Evolutionary conservation across 768 basidiomycete species (phyloP).

Genomic region (Lactifluus echinatus): DNA sequence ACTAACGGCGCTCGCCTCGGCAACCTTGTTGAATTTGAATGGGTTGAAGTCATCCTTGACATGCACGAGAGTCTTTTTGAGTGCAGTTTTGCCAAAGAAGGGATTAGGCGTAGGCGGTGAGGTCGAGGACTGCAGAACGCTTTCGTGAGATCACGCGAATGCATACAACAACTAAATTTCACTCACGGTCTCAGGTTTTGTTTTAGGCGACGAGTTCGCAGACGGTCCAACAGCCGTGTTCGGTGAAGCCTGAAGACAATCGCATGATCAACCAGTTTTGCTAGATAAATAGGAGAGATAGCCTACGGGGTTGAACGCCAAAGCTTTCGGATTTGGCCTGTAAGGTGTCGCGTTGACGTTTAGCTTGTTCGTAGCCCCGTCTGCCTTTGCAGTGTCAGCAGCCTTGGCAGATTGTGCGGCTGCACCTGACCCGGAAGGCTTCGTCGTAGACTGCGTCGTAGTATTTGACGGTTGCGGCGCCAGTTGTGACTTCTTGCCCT

Average conservation of each 20-base stretch:
- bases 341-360: conserved; percentile 90
- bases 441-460: conserved; percentile 25
- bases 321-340: conserved; percentile 78
- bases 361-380: conserved; percentile 52
- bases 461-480: conserved; percentile 28
- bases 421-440: conserved; percentile 25
- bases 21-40: conserved; percentile 80
- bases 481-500: conserved; percentile 36
- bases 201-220: conserved; percentile 19
- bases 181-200: conserved; percentile 24
- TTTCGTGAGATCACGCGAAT: background rate
- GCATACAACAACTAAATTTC: background rate
- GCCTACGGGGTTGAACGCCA: conserved; percentile 61
- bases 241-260: conserved; percentile 25
- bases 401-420: conserved; percentile 15
- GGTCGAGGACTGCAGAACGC: background rate
- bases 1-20: conserved; percentile 68
- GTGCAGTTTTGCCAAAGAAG: conserved; percentile 78
- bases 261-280: no score
- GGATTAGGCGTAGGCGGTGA: conserved; percentile 58
- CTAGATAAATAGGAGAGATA: conserved; percentile 1
- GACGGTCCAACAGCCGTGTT: conserved; percentile 23
- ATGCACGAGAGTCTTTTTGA: conserved; percentile 75
- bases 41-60: conserved; percentile 98
- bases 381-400: conserved; percentile 35